These are phyloP conservation scores for Trametes versicolor DNA, from an alignment of 1,284 basidiomycete genomes.

Conservation along the genomic window DNA sequence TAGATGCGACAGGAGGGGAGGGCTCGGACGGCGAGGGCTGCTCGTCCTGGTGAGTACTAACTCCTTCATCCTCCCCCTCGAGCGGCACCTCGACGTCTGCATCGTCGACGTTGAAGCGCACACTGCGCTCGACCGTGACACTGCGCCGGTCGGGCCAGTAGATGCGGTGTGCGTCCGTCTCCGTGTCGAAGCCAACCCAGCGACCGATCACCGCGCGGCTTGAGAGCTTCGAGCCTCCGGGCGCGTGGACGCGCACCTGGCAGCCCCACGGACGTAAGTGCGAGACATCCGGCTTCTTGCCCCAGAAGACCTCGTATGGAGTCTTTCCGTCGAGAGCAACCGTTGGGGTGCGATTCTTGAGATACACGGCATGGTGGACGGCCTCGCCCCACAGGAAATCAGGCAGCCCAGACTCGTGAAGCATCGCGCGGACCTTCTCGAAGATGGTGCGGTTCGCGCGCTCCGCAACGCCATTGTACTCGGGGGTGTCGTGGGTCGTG, in stretches of 20 bases:
- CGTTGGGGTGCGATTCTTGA: conserved; percentile 37
- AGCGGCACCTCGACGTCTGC: conserved; percentile 11
- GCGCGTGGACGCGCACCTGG: conserved; percentile 38
- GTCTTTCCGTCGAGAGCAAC: conserved; percentile 23
- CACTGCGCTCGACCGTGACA: conserved; percentile 36
- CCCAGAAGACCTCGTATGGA: conserved; percentile 29
- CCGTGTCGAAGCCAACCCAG: conserved; percentile 42
- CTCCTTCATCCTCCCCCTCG: conserved; percentile 9
- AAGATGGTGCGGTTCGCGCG: conserved; percentile 39
- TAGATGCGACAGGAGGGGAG: too few relatives aligned
- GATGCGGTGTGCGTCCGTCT: conserved; percentile 37
- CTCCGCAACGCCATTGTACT: conserved; percentile 44
- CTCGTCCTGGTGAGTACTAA: conserved; percentile 10
- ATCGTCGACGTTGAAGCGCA: conserved; percentile 24
- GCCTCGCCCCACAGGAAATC: conserved; percentile 42
- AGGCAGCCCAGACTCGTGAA: conserved; percentile 36
- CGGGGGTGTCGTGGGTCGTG: too few relatives aligned
- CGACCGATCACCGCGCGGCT: conserved; percentile 7
- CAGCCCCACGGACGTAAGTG: conserved; percentile 35
- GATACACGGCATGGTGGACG: conserved; percentile 36
- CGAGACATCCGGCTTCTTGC: conserved; percentile 29
- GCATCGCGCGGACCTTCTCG: conserved; percentile 27
- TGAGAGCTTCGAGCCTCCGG: conserved; percentile 35
- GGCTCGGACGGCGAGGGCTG: background rate
- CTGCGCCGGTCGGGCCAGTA: conserved; percentile 35